A percentile compares a stretch with the other conserved stretches of the same genome.
phyloP scores from a whole-genome alignment of 768 basidiomycete genomes.

The Suillus alpinus region DNA sequence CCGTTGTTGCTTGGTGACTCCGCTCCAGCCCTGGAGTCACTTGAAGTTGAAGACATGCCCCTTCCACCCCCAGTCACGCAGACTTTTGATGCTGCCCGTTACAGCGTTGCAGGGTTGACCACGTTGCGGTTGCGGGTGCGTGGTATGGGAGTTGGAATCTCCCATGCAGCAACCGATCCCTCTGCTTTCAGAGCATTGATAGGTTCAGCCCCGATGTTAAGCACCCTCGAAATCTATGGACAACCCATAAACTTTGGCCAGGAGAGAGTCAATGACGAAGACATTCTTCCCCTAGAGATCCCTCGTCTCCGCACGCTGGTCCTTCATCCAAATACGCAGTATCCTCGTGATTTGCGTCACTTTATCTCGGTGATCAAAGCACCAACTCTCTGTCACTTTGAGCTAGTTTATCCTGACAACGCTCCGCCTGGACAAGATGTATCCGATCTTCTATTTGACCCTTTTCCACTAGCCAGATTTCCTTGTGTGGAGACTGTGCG shows the following conservation, averaged over 20 bases:
- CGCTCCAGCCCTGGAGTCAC: background rate
- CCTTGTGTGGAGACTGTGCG: slow-evolving; percentile 1
- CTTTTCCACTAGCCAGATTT: slow-evolving; percentile 9
- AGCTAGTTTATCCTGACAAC: background rate
- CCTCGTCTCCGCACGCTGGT: slow-evolving; percentile 9
- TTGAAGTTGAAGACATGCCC: slow-evolving; percentile 3
- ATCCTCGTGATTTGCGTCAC: slow-evolving; percentile 3
- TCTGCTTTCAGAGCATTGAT: slow-evolving; percentile 4
- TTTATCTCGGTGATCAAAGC: slow-evolving; percentile 11
- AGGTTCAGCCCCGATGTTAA: slow-evolving; percentile 3
- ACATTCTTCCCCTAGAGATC: slow-evolving; percentile 1
- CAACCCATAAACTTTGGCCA: slow-evolving; percentile 1
- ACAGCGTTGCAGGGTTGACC: slow-evolving; percentile 1
- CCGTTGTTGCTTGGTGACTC: background rate
- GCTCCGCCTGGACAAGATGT: slow-evolving; percentile 1
- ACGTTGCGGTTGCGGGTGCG: background rate
- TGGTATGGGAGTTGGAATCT: background rate
- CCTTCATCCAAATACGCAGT: slow-evolving; percentile 11
- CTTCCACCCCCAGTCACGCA: slow-evolving; percentile 4
- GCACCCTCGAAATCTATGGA: background rate
- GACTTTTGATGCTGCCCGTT: background rate
- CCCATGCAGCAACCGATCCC: slow-evolving; percentile 3
- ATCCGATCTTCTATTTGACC: slow-evolving; percentile 8
- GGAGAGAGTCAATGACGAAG: background rate
- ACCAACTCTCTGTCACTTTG: background rate